Evolutionary conservation across 164 flowering plant species (phyloP), one percentile per base, ranked within the genome.

Genomic region (Tetracentron sinense): DNA sequence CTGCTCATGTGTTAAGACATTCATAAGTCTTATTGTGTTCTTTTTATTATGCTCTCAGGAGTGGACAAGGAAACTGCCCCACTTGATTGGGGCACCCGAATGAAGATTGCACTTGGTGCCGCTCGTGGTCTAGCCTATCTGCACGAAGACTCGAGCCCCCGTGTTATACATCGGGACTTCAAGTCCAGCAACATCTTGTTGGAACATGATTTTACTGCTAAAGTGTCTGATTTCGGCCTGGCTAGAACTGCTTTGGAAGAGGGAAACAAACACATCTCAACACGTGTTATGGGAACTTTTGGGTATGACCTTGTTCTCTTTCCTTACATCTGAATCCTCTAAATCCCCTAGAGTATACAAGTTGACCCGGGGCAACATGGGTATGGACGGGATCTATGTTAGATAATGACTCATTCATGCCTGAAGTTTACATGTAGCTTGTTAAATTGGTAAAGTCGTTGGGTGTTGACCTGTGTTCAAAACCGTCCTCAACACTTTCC

Each of bases 101-200:
- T 87, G 74, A 91, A 89, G 80, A 89, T 94, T 64, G 98, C 98
- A 19, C 91, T 91, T 42, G 98, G 98, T 65, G 85, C 98, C 63
- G 98, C 97, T 61, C 86, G 97, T 22, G 98, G 95, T 71, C 79
- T 94, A 46, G 95, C 98, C 21, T 94, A 94, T 81, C 79, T 94
- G 63, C 98, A 94, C 56, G 98, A 94, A 77, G 97, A 94, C 69
- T 94, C 98, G 12, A 94, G 91, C 60, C 98, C 98, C 3, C 82
- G 85, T 53, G 97, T 94, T 60, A 90, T 91, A 60, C 98, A 94
- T 67, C 72, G 98, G 69, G 98, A 94, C 70, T 94, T 94, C 75
- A 94, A 94, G 77, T 76, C 95, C 58, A 90, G 98, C 79, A 94
- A 94, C 73, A 91, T 94, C 67, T 77, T 93, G 72, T 62, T 93